These are phyloP conservation scores for Cucumis hystrix DNA, from an alignment of 306 rosid genomes.

Conservation along the genomic window DNA sequence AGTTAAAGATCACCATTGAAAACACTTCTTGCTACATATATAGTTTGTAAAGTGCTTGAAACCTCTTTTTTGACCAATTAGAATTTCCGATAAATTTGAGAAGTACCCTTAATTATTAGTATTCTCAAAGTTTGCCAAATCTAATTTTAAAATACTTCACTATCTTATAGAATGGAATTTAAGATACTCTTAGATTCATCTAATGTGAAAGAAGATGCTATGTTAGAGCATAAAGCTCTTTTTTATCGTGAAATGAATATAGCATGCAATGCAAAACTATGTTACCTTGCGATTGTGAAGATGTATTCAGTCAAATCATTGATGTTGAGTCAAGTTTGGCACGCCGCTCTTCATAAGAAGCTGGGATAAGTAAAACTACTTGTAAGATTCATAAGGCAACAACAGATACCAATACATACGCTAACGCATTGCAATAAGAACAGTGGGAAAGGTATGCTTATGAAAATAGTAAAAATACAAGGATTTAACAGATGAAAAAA, in stretches of 20 bases:
- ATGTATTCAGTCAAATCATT: neutral
- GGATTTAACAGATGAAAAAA: neutral
- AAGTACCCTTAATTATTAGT: neutral
- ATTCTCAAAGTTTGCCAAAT: neutral
- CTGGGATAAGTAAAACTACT: slow-evolving; percentile 23
- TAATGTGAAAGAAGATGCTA: no score
- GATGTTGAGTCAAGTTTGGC: slow-evolving; percentile 32
- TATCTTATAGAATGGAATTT: neutral
- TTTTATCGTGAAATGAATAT: neutral
- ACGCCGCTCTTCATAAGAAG: slow-evolving; percentile 77
- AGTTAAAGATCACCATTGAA: no score
- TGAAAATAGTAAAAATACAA: neutral
- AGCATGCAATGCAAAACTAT: neutral
- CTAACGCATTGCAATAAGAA: neutral
- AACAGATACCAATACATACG: neutral
- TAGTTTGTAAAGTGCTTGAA: no score
- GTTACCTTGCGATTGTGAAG: neutral
- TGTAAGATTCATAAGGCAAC: slow-evolving; percentile 3
- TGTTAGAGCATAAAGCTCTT: neutral
- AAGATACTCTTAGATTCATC: neutral
- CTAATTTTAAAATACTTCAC: neutral
- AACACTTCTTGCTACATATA: no score
- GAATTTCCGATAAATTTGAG: neutral
- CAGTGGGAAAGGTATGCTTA: neutral
- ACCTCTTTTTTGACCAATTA: neutral